Base-by-base conservation (phyloP, 2,329 filamentous ascomycete genomes). In the Alternaria alternata region DNA sequence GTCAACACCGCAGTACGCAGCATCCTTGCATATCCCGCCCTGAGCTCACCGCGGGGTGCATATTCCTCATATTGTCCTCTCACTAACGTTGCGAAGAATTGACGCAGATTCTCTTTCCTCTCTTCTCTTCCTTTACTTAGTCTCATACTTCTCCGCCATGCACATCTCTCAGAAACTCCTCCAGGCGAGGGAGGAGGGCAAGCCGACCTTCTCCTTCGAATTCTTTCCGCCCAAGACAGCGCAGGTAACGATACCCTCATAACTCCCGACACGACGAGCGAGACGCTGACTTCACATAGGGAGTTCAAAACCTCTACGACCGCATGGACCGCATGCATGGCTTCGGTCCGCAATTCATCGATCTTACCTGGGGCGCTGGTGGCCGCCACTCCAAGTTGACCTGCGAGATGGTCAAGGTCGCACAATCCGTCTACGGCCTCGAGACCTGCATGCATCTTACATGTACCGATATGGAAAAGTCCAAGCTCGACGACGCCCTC, bases 371-470 rank as follows among this genome's bases (percentile, higher is more conserved):
- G 95, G 96, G 96, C 65, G 95, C 95, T 53, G 95, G 95, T 69
- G 95, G 95, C 48, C 89, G 91, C 68, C 88, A 95, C 70, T 95
- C 94, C 56, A 91, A 96, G 76, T 83, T 99, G 73, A 99, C 95
- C 42, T 94, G 91, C 80, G 95, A 99, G 79, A 99, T 99, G 94
- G 94, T 99, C 68, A 89, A 91, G 68, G 93, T 97, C 68, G 93
- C 95, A 44, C 95, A 99, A 81, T 92, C 93, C 18, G 93, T 95
- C 65, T 96, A 97, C 75, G 95, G 95, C 18, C 86, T 99, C 64
- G 95, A 99, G 83, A 98, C 95, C 7, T 98, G 94, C 81, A 99
- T 99, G 95, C 95, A 99, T 78, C 83, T 99, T 72, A 99, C 95
- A 3, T 99, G 95, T 80, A 99, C 95, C 55, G 95, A 98, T 79